Evolutionary conservation across 2,329 filamentous ascomycete species (phyloP).

Genomic region (Pseudocercospora fuligena): DNA sequence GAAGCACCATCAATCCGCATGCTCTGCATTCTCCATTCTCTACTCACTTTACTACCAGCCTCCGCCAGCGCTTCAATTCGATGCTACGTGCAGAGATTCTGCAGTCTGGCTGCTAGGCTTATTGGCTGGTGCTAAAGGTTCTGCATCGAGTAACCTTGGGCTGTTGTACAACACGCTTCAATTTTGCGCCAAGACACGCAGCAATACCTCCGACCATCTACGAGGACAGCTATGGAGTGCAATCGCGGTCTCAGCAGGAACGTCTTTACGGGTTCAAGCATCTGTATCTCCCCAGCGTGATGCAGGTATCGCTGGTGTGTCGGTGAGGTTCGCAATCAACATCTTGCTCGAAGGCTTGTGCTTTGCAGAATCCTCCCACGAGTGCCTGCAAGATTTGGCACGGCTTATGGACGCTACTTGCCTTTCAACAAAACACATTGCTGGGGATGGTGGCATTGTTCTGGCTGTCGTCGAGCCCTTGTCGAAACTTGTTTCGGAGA

Average conservation of each 20-base stretch:
- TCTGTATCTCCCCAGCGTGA: slow-evolving; percentile 21
- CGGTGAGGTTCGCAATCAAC: slow-evolving; percentile 69
- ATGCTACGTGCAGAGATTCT: slow-evolving; percentile 17
- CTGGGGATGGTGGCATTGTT: slow-evolving; percentile 69
- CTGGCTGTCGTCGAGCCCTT: slow-evolving; percentile 67
- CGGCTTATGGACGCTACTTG: slow-evolving; percentile 42
- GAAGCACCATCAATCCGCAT: slow-evolving; percentile 57
- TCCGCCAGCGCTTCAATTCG: slow-evolving; percentile 13
- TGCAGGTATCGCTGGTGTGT: slow-evolving; percentile 22
- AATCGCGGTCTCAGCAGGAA: slow-evolving; percentile 21
- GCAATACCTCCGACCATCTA: neutral
- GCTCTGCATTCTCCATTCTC: slow-evolving; percentile 65
- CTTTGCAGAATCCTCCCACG: slow-evolving; percentile 5
- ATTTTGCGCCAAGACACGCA: slow-evolving; percentile 3
- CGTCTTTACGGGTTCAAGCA: slow-evolving; percentile 13
- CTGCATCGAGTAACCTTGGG: slow-evolving; percentile 23
- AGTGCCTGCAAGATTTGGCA: slow-evolving; percentile 28
- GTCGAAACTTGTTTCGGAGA: slow-evolving; percentile 29
- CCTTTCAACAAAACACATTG: slow-evolving; percentile 63
- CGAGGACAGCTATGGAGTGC: slow-evolving; percentile 24
- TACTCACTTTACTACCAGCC: slow-evolving; percentile 33
- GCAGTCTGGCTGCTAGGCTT: slow-evolving; percentile 28
- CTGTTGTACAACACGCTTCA: slow-evolving; percentile 27
- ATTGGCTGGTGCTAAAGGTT: slow-evolving; percentile 24
- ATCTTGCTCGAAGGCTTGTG: slow-evolving; percentile 68